Percentiles rank a stretch among this genome's conserved stretches.
These are phyloP conservation scores for Linnemannia hyalina DNA, from an alignment of 192 early-diverging fungal genomes.

Conservation along the genomic window DNA sequence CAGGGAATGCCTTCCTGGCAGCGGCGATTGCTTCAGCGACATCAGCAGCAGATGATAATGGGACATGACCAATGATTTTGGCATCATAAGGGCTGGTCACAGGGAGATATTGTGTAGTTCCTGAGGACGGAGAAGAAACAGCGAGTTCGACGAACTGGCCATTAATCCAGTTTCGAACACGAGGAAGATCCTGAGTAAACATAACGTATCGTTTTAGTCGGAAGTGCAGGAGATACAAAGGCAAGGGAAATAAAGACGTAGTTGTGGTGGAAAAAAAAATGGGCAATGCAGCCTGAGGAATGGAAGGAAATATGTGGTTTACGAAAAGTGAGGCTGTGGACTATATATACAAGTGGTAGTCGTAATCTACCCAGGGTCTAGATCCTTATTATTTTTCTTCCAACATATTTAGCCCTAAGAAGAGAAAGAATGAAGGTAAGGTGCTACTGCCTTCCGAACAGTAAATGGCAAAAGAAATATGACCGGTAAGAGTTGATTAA, in stretches of 20 bases:
- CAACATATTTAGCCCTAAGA: background rate
- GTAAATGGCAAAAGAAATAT: background rate
- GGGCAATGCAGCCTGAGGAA: background rate
- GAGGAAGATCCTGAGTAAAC: slow-evolving; percentile 48
- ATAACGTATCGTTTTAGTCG: slow-evolving; percentile 4
- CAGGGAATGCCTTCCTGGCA: slow-evolving; percentile 65
- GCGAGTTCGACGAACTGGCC: slow-evolving; percentile 44
- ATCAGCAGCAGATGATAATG: slow-evolving; percentile 68
- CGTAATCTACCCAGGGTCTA: background rate
- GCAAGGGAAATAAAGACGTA: background rate
- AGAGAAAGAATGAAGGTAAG: background rate
- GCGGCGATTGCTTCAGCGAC: slow-evolving; percentile 72
- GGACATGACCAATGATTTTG: slow-evolving; percentile 72
- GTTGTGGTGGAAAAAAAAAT: background rate
- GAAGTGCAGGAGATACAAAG: background rate
- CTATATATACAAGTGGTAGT: background rate
- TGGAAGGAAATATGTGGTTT: background rate
- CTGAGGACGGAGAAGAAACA: background rate
- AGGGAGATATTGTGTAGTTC: background rate
- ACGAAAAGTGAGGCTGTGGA: background rate
- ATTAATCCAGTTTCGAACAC: slow-evolving; percentile 54
- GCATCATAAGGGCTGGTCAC: slow-evolving; percentile 77
- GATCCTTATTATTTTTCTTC: background rate
- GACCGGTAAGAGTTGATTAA: background rate
- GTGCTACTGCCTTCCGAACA: too few species aligned